Conservation (phyloP, 2,329 filamentous ascomycete genomes). For the Penicillium verrucosum region DNA sequence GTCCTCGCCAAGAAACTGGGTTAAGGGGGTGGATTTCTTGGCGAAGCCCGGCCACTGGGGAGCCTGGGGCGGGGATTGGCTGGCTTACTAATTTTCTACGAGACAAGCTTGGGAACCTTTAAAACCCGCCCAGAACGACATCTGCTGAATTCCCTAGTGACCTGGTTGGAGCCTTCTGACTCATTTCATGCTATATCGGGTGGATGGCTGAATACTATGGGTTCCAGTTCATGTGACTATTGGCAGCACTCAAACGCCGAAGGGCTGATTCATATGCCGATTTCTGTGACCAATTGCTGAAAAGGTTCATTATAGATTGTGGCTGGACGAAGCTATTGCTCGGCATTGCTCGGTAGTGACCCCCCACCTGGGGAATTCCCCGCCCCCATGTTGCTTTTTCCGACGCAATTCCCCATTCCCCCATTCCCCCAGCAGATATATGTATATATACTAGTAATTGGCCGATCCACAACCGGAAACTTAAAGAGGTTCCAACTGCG, state of each 20-base stretch:
- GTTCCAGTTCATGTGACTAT: background rate
- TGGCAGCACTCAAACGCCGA: background rate
- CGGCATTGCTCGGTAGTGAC: background rate
- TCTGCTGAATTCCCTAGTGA: background rate
- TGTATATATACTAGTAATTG: no score
- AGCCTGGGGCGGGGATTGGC: no score
- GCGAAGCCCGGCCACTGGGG: background rate
- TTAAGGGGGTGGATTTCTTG: background rate
- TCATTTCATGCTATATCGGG: no score
- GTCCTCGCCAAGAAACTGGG: background rate
- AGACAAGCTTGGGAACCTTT: background rate
- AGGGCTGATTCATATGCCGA: background rate
- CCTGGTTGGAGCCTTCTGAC: no score
- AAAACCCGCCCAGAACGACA: background rate
- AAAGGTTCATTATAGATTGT: background rate
- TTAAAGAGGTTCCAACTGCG: no score
- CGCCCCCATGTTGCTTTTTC: background rate
- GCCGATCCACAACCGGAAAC: background rate
- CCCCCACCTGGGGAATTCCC: background rate
- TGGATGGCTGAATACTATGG: background rate
- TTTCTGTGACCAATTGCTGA: background rate
- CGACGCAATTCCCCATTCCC: background rate
- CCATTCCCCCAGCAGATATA: background rate
- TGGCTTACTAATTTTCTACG: background rate
- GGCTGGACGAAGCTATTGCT: background rate